A percentile compares a stretch with the other conserved stretches of the same genome.
Conservation (phyloP, 768 basidiomycete species). For the Dioszegia hungarica region DNA sequence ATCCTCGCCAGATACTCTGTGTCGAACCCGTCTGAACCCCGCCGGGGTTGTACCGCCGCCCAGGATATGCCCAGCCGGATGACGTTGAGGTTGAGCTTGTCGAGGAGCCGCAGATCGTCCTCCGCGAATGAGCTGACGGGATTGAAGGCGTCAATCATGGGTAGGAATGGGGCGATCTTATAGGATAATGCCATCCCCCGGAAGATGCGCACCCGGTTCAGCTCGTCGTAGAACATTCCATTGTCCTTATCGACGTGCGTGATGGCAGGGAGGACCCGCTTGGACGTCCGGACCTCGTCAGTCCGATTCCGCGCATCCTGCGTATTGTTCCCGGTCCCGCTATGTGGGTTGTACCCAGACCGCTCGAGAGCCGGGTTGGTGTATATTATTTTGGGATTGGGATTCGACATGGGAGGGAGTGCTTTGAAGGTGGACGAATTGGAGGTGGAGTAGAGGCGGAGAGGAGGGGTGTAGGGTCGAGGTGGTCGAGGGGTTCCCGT, state of each 20-base stretch:
- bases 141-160: constrained; percentile 14
- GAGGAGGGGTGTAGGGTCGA: constrained; percentile 5
- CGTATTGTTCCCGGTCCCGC: background rate
- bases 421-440: constrained; percentile 13
- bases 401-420: constrained; percentile 18
- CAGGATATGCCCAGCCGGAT: constrained; percentile 19
- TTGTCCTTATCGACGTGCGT: constrained; percentile 15
- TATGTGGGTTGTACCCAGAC: background rate
- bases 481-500: background rate
- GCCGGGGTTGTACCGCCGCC: constrained; percentile 17
- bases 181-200: constrained; percentile 15
- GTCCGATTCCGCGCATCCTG: constrained; percentile 11
- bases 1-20: constrained; percentile 11
- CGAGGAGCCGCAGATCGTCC: constrained; percentile 15
- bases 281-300: constrained; percentile 4
- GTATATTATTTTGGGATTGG: constrained; percentile 13
- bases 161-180: constrained; percentile 14
- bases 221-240: constrained; percentile 22
- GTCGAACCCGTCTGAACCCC: constrained; percentile 14
- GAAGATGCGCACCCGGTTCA: constrained; percentile 12
- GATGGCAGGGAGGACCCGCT: constrained; percentile 13
- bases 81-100: constrained; percentile 21
- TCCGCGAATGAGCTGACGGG: constrained; percentile 13
- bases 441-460: constrained; percentile 8
- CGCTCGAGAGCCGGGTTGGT: constrained; percentile 8